Conservation (phyloP, 1,284 basidiomycete genomes). For the Fomitopsis palustris region DNA sequence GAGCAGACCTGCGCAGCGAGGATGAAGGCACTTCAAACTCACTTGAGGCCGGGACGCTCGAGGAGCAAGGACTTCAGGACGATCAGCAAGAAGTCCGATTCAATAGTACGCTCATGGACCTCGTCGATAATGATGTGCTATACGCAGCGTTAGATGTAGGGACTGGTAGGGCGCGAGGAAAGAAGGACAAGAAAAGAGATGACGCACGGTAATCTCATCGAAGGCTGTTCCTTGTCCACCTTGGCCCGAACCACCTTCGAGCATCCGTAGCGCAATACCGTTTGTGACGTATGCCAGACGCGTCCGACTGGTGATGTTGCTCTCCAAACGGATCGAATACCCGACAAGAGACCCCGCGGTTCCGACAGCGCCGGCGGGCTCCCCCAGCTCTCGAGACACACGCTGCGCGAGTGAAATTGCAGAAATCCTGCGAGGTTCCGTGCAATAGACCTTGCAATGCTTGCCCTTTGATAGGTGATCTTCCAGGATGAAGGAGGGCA, state of each 20-base stretch:
- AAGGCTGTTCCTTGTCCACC: conserved; percentile 75
- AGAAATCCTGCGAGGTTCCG: conserved; percentile 95
- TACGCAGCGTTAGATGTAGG: neutral
- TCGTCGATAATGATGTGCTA: conserved; percentile 89
- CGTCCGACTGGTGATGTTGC: conserved; percentile 80
- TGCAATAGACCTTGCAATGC: conserved; percentile 92
- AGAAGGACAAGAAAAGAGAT: neutral
- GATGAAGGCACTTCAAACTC: conserved; percentile 13
- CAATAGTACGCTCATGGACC: conserved; percentile 93
- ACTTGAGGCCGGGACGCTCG: conserved; percentile 84
- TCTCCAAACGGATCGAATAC: conserved; percentile 94
- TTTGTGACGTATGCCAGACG: conserved; percentile 87
- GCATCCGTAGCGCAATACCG: conserved; percentile 95
- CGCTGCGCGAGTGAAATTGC: conserved; percentile 97
- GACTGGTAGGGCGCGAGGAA: no score
- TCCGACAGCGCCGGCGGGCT: conserved; percentile 79
- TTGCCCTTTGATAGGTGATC: conserved; percentile 81
- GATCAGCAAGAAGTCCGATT: conserved; percentile 96
- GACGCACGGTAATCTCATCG: conserved; percentile 85
- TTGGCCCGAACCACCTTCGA: conserved; percentile 75
- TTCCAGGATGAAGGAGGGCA: conserved; percentile 94
- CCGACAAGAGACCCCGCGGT: conserved; percentile 83
- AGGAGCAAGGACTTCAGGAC: conserved; percentile 88
- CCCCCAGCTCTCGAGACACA: conserved; percentile 92
- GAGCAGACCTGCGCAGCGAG: neutral